Base-by-base conservation (phyloP, 2,329 filamentous ascomycete species). In the Teratosphaeria pseudoeucalypti region DNA sequence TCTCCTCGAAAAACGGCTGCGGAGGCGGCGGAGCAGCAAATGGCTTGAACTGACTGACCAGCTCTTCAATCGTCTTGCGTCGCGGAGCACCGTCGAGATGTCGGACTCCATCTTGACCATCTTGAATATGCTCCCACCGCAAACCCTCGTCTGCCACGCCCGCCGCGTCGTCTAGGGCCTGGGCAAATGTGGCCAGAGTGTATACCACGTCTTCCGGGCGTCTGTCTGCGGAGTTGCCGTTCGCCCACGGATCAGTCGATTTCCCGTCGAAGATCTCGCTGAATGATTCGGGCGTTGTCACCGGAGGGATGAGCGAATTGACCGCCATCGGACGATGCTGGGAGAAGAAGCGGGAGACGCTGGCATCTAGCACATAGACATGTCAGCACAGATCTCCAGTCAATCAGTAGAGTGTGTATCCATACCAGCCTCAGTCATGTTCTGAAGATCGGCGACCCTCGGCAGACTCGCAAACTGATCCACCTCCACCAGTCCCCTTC, bases 291-390 rank as follows among this genome's bases (percentile, higher is more conserved):
- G 87, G 80, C 57, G 83, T 85, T 54, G 91, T 82, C 23, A 82
- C 79, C 67, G 83, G 85, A 59, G 88, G 94, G 70, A 96, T 86
- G 66, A 87, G 86, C 67, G 87, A 86, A 56, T 87, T 91, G 65
- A 96, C 85, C 58, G 90, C 95, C 70, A 99, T 92, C 54, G 94
- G 94, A 62, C 94, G 86, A 76, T 99, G 90, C 65, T 95, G 87
- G 63, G 92, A 95, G 79, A 97, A 97, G 81, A 99, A 97, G 61
- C 88, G 88, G 7, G 92, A 94, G 54, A 96, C 80, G 64, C 88
- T 87, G 62, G 97, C 82, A 70, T 95, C 94, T 97, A 70, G 92
- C 96, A 23, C 6, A 6, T 5, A 61, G 29, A 52, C 27, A 55
- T 5, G 63, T 12, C 14, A 56, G 58, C 19, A 66, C 71, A 32